These are phyloP conservation scores for Suhomyces atakaporum DNA, from an alignment of 1,139 yeast genomes.

Conservation along the genomic window DNA sequence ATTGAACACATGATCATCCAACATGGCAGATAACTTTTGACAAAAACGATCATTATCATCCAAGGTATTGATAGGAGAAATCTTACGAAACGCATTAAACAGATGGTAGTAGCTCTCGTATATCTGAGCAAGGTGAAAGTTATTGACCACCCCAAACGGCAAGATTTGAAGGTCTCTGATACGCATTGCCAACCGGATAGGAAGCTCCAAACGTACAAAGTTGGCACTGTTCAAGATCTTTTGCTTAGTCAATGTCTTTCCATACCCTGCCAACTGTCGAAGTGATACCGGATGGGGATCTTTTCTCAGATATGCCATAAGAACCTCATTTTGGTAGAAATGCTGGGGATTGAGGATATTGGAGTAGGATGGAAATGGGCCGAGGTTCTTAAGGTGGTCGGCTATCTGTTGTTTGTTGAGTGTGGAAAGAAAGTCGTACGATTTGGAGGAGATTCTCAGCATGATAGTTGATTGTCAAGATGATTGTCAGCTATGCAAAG, in stretches of 20 bases:
- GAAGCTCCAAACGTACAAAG: conserved; percentile 82
- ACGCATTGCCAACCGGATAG: conserved; percentile 79
- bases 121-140: conserved; percentile 81
- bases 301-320: conserved; percentile 63
- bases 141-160: conserved; percentile 83
- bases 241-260: conserved; percentile 74
- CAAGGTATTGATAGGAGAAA: conserved; percentile 63
- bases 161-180: conserved; percentile 75
- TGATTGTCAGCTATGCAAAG: too few relatives aligned
- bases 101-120: conserved; percentile 88
- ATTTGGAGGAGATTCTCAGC: conserved; percentile 9
- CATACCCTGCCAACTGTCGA: conserved; percentile 86
- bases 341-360: conserved; percentile 63
- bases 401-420: conserved; percentile 43
- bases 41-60: conserved; percentile 79
- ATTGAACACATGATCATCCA: conserved; percentile 78
- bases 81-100: conserved; percentile 79
- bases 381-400: conserved; percentile 39
- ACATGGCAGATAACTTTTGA: conserved; percentile 55
- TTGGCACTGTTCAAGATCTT: conserved; percentile 82
- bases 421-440: conserved; percentile 24
- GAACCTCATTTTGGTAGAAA: conserved; percentile 80
- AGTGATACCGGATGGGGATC: conserved; percentile 88
- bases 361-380: conserved; percentile 49
- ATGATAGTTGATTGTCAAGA: too few relatives aligned